Evolutionary conservation across 257 asterid species (phyloP).

Genomic region (Ligustrum vulgare): DNA sequence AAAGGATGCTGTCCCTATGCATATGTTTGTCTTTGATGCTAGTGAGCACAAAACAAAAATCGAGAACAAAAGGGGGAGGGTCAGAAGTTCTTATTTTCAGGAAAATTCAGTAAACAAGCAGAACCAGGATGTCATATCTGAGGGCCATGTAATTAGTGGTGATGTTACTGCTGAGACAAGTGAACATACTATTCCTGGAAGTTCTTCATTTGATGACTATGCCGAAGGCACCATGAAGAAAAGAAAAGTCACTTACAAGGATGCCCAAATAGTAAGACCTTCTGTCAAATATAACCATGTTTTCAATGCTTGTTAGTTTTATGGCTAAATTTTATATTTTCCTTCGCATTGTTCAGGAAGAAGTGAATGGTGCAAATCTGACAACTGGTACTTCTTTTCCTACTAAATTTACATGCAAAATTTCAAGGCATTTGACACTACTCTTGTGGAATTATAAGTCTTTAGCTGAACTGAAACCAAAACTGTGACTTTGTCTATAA

Average conservation of each 20-base stretch:
- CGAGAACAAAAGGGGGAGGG: constrained; percentile 30
- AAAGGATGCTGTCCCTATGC: constrained; percentile 19
- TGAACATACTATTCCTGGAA: constrained; percentile 26
- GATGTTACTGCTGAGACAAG: constrained; percentile 25
- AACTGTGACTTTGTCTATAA: not conserved
- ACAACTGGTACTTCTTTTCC: constrained; percentile 35
- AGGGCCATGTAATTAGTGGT: constrained; percentile 22
- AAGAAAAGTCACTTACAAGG: constrained; percentile 50
- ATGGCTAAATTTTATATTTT: constrained; percentile 13
- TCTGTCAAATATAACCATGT: constrained; percentile 8
- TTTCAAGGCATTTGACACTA: not conserved
- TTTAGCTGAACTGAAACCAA: not conserved
- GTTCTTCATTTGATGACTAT: constrained; percentile 26
- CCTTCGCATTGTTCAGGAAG: constrained; percentile 40
- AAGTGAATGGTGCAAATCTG: constrained; percentile 27
- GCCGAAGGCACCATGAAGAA: constrained; percentile 39
- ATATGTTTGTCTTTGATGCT: constrained; percentile 27
- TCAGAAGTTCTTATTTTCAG: constrained; percentile 38
- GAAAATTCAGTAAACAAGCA: constrained; percentile 34
- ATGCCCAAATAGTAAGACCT: constrained; percentile 47
- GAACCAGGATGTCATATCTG: constrained; percentile 29
- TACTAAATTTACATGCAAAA: not conserved
- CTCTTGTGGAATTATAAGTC: not conserved
- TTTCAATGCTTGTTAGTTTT: constrained; percentile 2
- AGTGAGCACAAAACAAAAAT: constrained; percentile 27